phyloP scores from a whole-genome alignment of 2,329 filamentous ascomycete species.

The Phaeophleospora eucalypticola region DNA sequence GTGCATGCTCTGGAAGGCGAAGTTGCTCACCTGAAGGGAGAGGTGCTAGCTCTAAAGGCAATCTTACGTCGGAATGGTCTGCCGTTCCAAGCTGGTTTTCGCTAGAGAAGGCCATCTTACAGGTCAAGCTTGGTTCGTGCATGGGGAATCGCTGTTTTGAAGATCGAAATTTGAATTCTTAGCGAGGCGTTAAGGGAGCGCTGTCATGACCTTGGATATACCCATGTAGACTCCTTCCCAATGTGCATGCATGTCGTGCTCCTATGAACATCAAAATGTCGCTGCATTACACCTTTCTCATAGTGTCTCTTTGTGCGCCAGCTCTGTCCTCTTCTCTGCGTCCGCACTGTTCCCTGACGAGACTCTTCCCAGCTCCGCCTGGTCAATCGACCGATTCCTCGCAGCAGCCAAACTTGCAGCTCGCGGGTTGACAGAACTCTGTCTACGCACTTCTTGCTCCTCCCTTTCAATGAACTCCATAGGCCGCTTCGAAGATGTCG shows the following conservation, averaged over 20 bases:
- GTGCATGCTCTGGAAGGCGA: constrained; percentile 24
- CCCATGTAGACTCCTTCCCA: no score
- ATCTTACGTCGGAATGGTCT: constrained; percentile 23
- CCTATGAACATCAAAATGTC: no score
- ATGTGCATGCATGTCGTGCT: no score
- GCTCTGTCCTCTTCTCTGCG: constrained; percentile 4
- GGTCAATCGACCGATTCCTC: constrained; percentile 7
- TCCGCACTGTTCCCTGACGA: neutral
- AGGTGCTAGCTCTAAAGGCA: constrained; percentile 26
- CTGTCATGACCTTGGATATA: neutral
- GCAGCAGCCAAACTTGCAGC: constrained; percentile 22
- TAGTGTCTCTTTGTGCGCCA: neutral
- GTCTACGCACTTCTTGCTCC: constrained; percentile 33
- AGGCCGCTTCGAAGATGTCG: constrained; percentile 44
- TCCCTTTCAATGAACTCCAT: constrained; percentile 48
- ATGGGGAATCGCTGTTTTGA: neutral
- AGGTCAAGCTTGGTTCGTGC: neutral
- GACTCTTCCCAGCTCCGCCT: constrained; percentile 6
- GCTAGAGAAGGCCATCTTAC: constrained; percentile 12
- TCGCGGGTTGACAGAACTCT: constrained; percentile 35
- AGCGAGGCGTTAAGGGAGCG: neutral
- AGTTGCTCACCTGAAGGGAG: constrained; percentile 25
- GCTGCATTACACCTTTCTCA: no score
- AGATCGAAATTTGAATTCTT: neutral
- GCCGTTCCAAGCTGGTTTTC: constrained; percentile 16